Conservation (phyloP, 331 rosid species). For the Quercus phellos region DNA sequence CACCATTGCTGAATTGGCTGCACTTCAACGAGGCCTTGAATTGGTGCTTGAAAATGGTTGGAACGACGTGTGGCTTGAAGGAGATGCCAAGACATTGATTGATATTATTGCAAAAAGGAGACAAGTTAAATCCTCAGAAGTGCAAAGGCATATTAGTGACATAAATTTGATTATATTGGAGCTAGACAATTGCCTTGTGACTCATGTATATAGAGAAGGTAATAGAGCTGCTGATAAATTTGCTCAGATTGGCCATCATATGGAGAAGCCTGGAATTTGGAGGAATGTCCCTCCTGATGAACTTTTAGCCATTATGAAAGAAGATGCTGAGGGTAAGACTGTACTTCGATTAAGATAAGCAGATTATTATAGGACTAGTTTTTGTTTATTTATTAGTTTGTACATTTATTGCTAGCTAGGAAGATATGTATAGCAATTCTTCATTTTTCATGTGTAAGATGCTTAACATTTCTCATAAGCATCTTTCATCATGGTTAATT, state of each 20-base stretch:
- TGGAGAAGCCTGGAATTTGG: constrained; percentile 49
- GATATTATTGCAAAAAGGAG: constrained; percentile 43
- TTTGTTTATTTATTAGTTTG: neutral
- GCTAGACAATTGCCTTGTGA: constrained; percentile 31
- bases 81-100: constrained; percentile 55
- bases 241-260: constrained; percentile 59
- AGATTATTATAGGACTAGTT: neutral
- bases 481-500: neutral
- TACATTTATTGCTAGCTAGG: neutral
- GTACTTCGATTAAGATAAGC: constrained; percentile 38
- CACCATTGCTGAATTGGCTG: constrained; percentile 52
- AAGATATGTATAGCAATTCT: neutral
- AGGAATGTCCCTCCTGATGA: constrained; percentile 45
- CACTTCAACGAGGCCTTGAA: constrained; percentile 60
- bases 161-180: constrained; percentile 40
- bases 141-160: constrained; percentile 37
- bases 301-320: constrained; percentile 35
- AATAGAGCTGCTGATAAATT: constrained; percentile 65
- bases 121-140: constrained; percentile 43
- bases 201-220: constrained; percentile 67
- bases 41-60: constrained; percentile 67
- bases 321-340: constrained; percentile 73
- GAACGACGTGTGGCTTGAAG: constrained; percentile 77
- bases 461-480: neutral
- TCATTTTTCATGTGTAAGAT: neutral